These are phyloP conservation scores for Aspergillus amoenus DNA, from an alignment of 2,329 filamentous ascomycete genomes.

Conservation along the genomic window DNA sequence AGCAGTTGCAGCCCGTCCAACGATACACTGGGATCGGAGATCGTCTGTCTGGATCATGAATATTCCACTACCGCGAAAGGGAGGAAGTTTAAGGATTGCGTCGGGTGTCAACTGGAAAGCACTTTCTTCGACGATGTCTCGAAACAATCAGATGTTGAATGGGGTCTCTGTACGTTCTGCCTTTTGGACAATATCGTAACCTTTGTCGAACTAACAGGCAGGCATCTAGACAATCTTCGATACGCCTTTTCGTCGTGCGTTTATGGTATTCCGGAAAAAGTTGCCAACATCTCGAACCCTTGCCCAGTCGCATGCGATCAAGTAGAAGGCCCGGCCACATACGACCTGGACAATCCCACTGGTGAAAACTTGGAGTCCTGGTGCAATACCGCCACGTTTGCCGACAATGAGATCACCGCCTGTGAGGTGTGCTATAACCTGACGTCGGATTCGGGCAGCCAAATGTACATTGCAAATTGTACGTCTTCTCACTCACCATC, in stretches of 20 bases:
- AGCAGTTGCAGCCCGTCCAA: conserved; percentile 30
- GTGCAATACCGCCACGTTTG: conserved; percentile 39
- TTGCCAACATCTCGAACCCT: conserved; percentile 42
- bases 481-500: conserved; percentile 18
- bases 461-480: conserved; percentile 47
- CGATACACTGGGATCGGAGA: conserved; percentile 42
- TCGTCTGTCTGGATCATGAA: conserved; percentile 42
- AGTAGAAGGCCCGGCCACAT: conserved; percentile 32
- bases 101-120: conserved; percentile 44
- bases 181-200: neutral
- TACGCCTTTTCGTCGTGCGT: conserved; percentile 46
- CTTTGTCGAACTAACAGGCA: neutral
- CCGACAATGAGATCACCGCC: conserved; percentile 41
- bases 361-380: conserved; percentile 35
- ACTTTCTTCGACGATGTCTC: conserved; percentile 31
- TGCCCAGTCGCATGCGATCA: conserved; percentile 45
- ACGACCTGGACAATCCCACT: conserved; percentile 29
- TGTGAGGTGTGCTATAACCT: conserved; percentile 47
- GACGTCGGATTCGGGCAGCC: conserved; percentile 26
- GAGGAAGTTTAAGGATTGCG: conserved; percentile 39
- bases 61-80: conserved; percentile 36
- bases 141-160: conserved; percentile 45
- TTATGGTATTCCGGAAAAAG: conserved; percentile 39
- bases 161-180: conserved; percentile 45
- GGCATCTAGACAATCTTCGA: conserved; percentile 44